Base-by-base conservation (phyloP, 495 filamentous ascomycete species). In the Trichoderma reesei region DNA sequence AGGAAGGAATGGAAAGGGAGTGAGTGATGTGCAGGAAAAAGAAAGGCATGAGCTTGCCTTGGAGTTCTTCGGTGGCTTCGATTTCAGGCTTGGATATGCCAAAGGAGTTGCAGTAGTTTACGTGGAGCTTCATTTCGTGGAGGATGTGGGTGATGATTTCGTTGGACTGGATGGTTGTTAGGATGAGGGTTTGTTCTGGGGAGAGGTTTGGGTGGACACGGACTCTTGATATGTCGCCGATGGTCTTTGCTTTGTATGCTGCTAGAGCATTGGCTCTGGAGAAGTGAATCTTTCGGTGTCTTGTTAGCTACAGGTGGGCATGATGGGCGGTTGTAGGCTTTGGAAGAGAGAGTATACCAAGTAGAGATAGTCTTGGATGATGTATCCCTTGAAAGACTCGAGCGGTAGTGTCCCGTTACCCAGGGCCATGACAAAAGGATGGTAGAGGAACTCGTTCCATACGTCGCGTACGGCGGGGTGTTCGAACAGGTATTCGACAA, bases 361-460 rank as follows among this genome's bases (percentile, higher is more conserved):
- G 68, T 91, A 96, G 38, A 96, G 76, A 72, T 96, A 96, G 71
- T 96, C 92, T 68, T 96, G 92, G 31, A 92, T 80, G 48, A 96
- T 79, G 69, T 96, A 96, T 59, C 88, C 79, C 72, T 91, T 91
- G 76, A 96, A 96, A 5, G 80, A 82, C 56, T 88, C 84, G 2
- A 85, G 62, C 2, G 87, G 86, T 44, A 97, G 79, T 9, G 82
- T 87, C 2, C 90, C 91, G 67, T 86, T 78, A 0, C 87, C 92
- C 70, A 97, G 73, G n/a, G 82, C 81, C 59, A 82, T 68, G 13
- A 95, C 89, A 72, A 97, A 97, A 1, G 85, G 82, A 69, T 97
- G 92, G 64, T 90, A 78, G 13, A 88, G 86, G 70, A 90, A 91
- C 8, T 75, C 79, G 39, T 83, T 72, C 92, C 92, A 97, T 6